Base-by-base conservation (phyloP, 2,329 filamentous ascomycete species). In the Xylaria sp. region DNA sequence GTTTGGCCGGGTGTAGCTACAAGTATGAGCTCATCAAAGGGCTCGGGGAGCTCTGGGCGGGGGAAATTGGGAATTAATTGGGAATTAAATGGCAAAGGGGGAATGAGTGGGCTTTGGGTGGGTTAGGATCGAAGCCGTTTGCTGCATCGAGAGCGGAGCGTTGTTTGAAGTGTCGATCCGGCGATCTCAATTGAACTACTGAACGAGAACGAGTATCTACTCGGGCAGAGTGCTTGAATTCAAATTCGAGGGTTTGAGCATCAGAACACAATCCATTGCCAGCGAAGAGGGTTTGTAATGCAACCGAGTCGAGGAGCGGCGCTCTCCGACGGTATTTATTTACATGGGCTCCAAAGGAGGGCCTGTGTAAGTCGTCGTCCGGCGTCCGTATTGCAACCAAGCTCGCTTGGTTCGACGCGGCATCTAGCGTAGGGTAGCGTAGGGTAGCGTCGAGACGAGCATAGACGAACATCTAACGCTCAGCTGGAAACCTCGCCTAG, bases 111-210 rank as follows among this genome's bases (percentile, higher is more conserved):
- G 31, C 41, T 53, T 11, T 9, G 25, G 44, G 55, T 59, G 58
- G 56, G 53, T 44, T 51, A 15, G 37, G 21, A 37, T 58, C 29
- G 17, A 25, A 37, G 21, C 57, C 17, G 53, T 46, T 43, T 62
- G 35, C 48, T 35, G 59, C 54, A 49, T 51, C 54, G 21, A 41
- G 54, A 38, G 49, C 43, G 48, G 49, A 48, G 31, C 41, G 64
- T 62, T 58, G 57, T 56, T 60, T 63, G 63, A 65, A 63, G 62
- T 65, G 69, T 68, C 70, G 69, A 72, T 71, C 70, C 38, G 68
- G 62, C 67, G 69, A 71, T 72, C 70, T 60, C 63, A 68, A 68
- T 68, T 58, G 67, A n/a, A n/a, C n/a, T n/a, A n/a, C n/a, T n/a
- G n/a, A n/a, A n/a, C n/a, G n/a, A n/a, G n/a, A n/a, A n/a, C 48